Evolutionary conservation across 164 flowering plant genomes (phyloP).

Genomic region (Liriodendron chinense): DNA sequence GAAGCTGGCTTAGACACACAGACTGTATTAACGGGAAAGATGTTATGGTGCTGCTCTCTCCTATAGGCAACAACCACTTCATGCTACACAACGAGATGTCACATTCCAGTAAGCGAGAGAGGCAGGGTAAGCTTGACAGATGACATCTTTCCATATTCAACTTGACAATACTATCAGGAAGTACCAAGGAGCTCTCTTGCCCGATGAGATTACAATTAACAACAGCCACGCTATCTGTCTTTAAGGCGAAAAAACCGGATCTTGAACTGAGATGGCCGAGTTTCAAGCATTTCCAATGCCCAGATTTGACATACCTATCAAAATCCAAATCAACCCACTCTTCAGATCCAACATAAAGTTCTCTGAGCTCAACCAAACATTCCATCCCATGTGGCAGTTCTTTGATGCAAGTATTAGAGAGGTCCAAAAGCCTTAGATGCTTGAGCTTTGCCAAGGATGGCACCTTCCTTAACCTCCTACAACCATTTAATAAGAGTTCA

Average conservation of each 20-base stretch:
- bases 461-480: slow-evolving; percentile 4
- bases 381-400: slow-evolving; percentile 14
- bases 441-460: slow-evolving; percentile 19
- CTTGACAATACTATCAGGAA: background rate
- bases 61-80: too few species aligned
- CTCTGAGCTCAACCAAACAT: slow-evolving; percentile 2
- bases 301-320: too few species aligned
- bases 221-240: background rate
- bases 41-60: too few species aligned
- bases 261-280: background rate
- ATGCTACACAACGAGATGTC: too few species aligned
- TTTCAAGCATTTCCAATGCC: too few species aligned
- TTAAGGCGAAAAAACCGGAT: too few species aligned
- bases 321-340: background rate
- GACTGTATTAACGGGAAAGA: too few species aligned
- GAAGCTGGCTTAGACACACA: too few species aligned
- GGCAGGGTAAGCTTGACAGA: too few species aligned
- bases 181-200: background rate
- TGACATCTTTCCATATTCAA: background rate
- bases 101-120: background rate
- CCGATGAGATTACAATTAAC: too few species aligned
- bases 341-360: background rate
- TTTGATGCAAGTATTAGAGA: background rate
- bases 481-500: background rate
- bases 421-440: slow-evolving; percentile 14